phyloP scores from a whole-genome alignment of 169 alveolate species.

The Babesia divergens region DNA sequence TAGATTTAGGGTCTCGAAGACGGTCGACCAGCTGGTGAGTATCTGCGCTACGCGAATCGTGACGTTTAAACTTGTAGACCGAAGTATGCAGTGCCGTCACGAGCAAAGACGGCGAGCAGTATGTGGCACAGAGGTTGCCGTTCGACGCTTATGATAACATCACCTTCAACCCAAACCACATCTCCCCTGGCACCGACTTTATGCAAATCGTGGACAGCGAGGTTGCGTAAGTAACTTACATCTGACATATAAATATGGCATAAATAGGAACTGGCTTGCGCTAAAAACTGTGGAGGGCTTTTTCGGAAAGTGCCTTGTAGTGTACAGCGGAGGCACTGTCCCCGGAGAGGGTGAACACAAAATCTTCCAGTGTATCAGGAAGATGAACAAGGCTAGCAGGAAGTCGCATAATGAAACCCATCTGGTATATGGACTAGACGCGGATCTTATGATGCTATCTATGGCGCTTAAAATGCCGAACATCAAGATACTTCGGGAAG shows the following conservation, averaged over 20 bases:
- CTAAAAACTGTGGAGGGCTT: constrained; percentile 52
- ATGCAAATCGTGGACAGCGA: constrained; percentile 79
- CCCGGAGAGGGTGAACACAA: constrained; percentile 99
- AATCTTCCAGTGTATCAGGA: constrained; percentile 88
- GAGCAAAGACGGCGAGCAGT: constrained; percentile 23
- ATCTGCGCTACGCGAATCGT: background rate
- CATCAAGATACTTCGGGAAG: constrained; percentile 52
- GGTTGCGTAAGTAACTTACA: constrained; percentile 84
- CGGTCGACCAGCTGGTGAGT: constrained; percentile 18
- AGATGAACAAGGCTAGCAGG: constrained; percentile 37
- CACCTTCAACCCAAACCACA: constrained; percentile 83
- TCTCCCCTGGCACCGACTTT: constrained; percentile 99
- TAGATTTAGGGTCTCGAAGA: constrained; percentile 78
- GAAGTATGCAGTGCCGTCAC: constrained; percentile 63
- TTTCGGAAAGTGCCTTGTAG: constrained; percentile 80
- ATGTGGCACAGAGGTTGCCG: constrained; percentile 83
- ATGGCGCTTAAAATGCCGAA: constrained; percentile 42
- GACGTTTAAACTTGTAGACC: constrained; percentile 42
- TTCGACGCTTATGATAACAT: constrained; percentile 49
- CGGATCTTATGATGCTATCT: constrained; percentile 61
- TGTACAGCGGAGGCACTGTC: constrained; percentile 92
- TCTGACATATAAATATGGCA: no score
- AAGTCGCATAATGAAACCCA: constrained; percentile 15
- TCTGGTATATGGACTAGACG: constrained; percentile 64
- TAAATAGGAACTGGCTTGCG: constrained; percentile 65